Conservation (phyloP, 192 early-diverging fungal species). For the Coemansia sp. region DNA sequence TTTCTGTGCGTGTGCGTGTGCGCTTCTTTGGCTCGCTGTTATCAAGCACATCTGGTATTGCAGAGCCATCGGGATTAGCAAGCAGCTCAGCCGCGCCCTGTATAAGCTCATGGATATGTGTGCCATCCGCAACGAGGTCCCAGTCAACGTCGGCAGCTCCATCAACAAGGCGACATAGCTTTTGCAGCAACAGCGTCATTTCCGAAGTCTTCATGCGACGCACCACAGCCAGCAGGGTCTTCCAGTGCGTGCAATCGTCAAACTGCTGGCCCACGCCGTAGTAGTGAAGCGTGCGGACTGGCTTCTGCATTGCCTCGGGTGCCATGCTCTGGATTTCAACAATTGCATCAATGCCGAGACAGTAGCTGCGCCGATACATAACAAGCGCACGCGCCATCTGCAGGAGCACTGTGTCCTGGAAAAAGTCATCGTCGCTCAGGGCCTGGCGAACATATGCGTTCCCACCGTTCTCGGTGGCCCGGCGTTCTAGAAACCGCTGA, state of each 20-base stretch:
- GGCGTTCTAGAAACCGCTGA: constrained; percentile 55
- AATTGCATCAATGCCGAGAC: constrained; percentile 61
- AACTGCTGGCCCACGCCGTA: constrained; percentile 56
- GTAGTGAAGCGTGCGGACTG: constrained; percentile 67
- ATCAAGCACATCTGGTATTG: neutral
- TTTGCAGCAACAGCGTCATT: constrained; percentile 34
- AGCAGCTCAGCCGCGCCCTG: constrained; percentile 15
- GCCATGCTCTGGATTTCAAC: constrained; percentile 56
- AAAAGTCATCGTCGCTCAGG: constrained; percentile 60
- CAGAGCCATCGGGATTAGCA: constrained; percentile 7
- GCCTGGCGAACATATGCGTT: constrained; percentile 32
- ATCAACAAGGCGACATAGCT: constrained; percentile 6
- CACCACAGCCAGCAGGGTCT: constrained; percentile 37
- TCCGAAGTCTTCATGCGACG: constrained; percentile 44
- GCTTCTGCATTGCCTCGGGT: constrained; percentile 51
- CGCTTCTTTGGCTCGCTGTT: constrained; percentile 18
- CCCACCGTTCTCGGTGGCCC: constrained; percentile 7
- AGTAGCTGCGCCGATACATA: constrained; percentile 61
- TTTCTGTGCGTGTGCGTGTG: constrained; percentile 46
- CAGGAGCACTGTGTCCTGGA: constrained; percentile 56
- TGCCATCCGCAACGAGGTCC: constrained; percentile 10
- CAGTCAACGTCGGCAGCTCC: constrained; percentile 16
- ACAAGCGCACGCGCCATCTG: constrained; percentile 53
- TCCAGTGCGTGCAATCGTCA: constrained; percentile 45
- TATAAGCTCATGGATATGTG: constrained; percentile 18